Evolutionary conservation across 257 asterid genomes (phyloP).

Genomic region (Nicotiana obtusifolia): DNA sequence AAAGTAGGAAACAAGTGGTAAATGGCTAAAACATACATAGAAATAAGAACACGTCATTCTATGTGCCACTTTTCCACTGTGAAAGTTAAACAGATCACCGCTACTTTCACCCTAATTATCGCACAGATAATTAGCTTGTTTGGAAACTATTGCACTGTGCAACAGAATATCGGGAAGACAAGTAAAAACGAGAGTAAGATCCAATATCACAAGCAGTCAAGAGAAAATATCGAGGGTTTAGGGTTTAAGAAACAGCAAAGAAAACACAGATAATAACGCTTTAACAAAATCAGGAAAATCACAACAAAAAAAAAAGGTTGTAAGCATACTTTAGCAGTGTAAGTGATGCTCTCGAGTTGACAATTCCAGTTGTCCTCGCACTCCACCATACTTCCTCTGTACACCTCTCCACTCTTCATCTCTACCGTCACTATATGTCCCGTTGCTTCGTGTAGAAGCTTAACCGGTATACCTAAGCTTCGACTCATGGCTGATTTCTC

Average conservation of each 20-base stretch:
- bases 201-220: neutral
- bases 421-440: constrained; percentile 62
- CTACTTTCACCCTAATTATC: neutral
- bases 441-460: no score
- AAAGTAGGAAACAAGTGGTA: neutral
- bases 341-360: constrained; percentile 45
- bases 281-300: neutral
- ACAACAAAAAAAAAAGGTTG: neutral
- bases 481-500: constrained; percentile 51
- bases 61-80: neutral
- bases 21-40: neutral
- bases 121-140: neutral
- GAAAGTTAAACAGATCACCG: neutral
- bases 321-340: constrained; percentile 37
- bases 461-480: constrained; percentile 47
- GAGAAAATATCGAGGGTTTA: constrained; percentile 4
- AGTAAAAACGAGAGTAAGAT: neutral
- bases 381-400: constrained; percentile 82
- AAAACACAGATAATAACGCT: neutral
- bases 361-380: constrained; percentile 55
- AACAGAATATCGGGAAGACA: neutral
- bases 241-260: constrained; percentile 8
- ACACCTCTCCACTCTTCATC: constrained; percentile 87
- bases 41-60: neutral
- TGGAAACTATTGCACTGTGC: neutral